phyloP scores from a whole-genome alignment of 805 yeast genomes.

The Myxozyma mucilagina region DNA sequence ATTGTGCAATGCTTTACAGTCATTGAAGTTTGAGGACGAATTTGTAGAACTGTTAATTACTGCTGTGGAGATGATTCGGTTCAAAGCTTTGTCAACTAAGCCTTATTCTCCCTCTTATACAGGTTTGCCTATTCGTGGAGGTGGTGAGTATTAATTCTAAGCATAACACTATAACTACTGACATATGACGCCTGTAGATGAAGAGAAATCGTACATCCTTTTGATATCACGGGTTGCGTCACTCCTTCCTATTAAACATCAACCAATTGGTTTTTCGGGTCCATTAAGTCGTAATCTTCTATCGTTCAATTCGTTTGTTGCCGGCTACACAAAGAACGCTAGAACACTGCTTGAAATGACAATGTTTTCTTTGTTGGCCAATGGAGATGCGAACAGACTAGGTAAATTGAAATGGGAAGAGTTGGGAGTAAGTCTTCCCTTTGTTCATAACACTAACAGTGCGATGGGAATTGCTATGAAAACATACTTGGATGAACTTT shows the following conservation, averaged over 20 bases:
- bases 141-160: constrained; percentile 6
- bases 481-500: constrained; percentile 49
- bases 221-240: constrained; percentile 53
- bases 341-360: constrained; percentile 58
- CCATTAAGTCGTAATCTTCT: constrained; percentile 68
- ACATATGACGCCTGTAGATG: constrained; percentile 3
- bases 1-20: constrained; percentile 53
- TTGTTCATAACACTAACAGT: constrained; percentile 60
- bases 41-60: constrained; percentile 34
- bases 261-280: constrained; percentile 60
- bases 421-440: constrained; percentile 58
- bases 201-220: constrained; percentile 42
- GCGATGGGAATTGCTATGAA: constrained; percentile 62
- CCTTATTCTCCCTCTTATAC: constrained; percentile 43
- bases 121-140: constrained; percentile 39
- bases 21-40: constrained; percentile 40
- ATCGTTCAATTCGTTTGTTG: constrained; percentile 64
- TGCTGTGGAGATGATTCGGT: constrained; percentile 35
- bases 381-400: constrained; percentile 60
- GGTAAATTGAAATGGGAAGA: constrained; percentile 56
- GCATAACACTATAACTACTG: background rate
- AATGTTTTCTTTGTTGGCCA: constrained; percentile 52
- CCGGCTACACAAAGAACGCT: constrained; percentile 51
- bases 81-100: constrained; percentile 34
- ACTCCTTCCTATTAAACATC: constrained; percentile 51